Conservation (phyloP, 2,329 filamentous ascomycete species). For the Arthrobotrys pseudoclavata region DNA sequence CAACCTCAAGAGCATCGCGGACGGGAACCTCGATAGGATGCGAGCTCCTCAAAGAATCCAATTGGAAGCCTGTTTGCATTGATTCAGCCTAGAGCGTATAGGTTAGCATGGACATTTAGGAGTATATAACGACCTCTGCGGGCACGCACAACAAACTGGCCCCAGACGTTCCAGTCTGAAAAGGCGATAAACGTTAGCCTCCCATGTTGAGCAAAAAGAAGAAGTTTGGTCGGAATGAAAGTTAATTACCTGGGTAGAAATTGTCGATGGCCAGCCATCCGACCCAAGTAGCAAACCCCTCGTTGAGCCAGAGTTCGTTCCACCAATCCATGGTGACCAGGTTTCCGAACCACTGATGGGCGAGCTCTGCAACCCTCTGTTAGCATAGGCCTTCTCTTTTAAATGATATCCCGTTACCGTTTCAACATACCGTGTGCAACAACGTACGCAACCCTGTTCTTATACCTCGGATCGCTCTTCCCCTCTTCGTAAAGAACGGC, state of each 20-base stretch:
- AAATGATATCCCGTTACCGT: conserved; percentile 6
- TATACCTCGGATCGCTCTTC: conserved; percentile 88
- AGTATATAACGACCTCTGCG: conserved; percentile 69
- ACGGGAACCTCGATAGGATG: conserved; percentile 98
- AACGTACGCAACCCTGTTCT: conserved; percentile 94
- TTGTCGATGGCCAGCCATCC: conserved; percentile 93
- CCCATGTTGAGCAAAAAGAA: neutral
- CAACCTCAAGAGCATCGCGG: conserved; percentile 91
- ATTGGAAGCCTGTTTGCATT: conserved; percentile 88
- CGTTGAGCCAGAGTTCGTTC: conserved; percentile 93
- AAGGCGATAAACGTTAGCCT: conserved; percentile 35
- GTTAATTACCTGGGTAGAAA: conserved; percentile 80
- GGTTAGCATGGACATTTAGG: conserved; percentile 39
- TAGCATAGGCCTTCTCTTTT: conserved; percentile 16
- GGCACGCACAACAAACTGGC: conserved; percentile 85
- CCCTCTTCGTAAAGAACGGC: conserved; percentile 96
- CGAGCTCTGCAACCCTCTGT: conserved; percentile 74
- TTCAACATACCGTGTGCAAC: conserved; percentile 79
- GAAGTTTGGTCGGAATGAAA: conserved; percentile 48
- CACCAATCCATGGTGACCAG: conserved; percentile 98
- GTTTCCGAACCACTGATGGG: conserved; percentile 96
- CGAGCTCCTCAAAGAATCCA: conserved; percentile 90
- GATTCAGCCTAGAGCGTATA: conserved; percentile 77
- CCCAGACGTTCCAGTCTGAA: conserved; percentile 94
- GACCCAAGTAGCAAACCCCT: conserved; percentile 98